These are phyloP conservation scores for Achlya hypogyna DNA, from an alignment of 352 stramenopile species.

Conservation along the genomic window DNA sequence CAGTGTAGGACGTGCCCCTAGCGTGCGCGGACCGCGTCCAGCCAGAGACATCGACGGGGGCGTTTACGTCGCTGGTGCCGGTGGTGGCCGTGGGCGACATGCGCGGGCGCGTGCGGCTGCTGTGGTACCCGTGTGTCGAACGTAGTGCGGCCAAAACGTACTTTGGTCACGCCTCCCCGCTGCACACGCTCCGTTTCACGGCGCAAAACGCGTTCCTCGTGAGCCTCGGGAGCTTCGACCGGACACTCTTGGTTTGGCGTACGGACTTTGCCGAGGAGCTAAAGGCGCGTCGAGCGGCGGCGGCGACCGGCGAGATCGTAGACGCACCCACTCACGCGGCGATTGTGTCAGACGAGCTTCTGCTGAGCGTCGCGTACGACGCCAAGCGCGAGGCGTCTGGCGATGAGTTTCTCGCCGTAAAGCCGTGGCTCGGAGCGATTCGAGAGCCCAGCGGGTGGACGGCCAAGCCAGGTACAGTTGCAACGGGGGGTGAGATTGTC, in stretches of 20 bases:
- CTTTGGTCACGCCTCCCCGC: conserved; percentile 9
- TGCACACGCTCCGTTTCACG: conserved; percentile 8
- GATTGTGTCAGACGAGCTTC: background rate
- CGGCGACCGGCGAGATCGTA: background rate
- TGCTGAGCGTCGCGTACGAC: background rate
- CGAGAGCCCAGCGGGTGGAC: conserved; percentile 31
- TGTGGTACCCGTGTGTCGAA: conserved; percentile 20
- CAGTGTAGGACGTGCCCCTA: background rate
- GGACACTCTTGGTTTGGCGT: conserved; percentile 9
- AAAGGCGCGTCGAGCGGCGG: background rate
- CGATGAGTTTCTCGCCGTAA: conserved; percentile 54
- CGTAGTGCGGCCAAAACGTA: conserved; percentile 13
- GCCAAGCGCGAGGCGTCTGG: conserved; percentile 23
- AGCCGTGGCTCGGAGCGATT: conserved; percentile 55
- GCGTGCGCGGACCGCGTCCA: conserved; percentile 15
- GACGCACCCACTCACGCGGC: background rate
- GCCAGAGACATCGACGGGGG: background rate
- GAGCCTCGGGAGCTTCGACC: conserved; percentile 16
- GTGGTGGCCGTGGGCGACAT: conserved; percentile 12
- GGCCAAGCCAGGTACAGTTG: conserved; percentile 1
- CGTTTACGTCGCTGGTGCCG: conserved; percentile 8
- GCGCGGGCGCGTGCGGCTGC: conserved; percentile 3
- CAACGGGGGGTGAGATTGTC: background rate
- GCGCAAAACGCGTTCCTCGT: conserved; percentile 4
- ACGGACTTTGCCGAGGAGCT: conserved; percentile 11